These are phyloP conservation scores for Kazachstania sp. DNA, from an alignment of 1,139 yeast genomes.

Conservation along the genomic window DNA sequence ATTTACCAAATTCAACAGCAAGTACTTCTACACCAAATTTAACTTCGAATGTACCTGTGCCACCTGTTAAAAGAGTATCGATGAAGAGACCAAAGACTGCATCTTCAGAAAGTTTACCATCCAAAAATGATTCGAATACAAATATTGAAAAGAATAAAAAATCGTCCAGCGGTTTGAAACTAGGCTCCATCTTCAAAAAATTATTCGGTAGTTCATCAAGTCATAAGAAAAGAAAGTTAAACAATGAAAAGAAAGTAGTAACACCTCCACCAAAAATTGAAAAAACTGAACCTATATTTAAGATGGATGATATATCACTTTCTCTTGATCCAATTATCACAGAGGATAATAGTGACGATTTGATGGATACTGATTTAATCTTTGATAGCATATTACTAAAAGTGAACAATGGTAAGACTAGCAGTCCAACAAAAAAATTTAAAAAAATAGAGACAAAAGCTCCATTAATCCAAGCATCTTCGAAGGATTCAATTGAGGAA, in stretches of 20 bases:
- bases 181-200: constrained; percentile 4
- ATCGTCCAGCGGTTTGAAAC: neutral
- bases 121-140: neutral
- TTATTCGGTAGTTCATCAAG: neutral
- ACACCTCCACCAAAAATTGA: neutral
- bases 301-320: neutral
- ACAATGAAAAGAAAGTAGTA: neutral
- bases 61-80: neutral
- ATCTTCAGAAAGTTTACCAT: neutral
- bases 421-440: neutral
- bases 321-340: constrained; percentile 1
- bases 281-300: neutral
- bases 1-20: too few species aligned
- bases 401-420: neutral
- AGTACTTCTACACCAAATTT: too few species aligned
- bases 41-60: neutral
- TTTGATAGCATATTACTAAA: constrained; percentile 22
- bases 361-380: constrained; percentile 24
- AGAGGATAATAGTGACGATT: constrained; percentile 8
- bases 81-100: neutral
- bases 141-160: neutral
- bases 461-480: neutral
- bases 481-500: constrained; percentile 4
- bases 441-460: neutral
- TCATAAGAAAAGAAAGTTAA: neutral